These are phyloP conservation scores for Thelephora ganbajun DNA, from an alignment of 768 basidiomycete species.

Conservation along the genomic window DNA sequence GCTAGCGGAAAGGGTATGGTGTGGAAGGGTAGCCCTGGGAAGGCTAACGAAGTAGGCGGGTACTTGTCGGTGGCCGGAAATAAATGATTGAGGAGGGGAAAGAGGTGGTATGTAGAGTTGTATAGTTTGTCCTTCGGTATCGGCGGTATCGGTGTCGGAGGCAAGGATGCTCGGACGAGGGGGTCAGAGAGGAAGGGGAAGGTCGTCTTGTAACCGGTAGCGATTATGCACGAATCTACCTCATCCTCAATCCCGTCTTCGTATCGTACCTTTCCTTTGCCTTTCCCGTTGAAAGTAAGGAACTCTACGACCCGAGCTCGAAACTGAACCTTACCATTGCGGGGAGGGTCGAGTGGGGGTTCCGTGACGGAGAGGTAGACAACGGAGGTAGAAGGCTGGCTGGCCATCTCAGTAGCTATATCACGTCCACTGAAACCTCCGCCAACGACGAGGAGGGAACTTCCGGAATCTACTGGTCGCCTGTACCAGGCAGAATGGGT, in stretches of 20 bases:
- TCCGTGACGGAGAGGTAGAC: slow-evolving; percentile 43
- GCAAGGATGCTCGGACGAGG: slow-evolving; percentile 21
- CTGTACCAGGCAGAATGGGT: slow-evolving; percentile 62
- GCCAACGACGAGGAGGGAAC: slow-evolving; percentile 32
- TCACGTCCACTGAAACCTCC: slow-evolving; percentile 54
- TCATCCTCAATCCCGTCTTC: slow-evolving; percentile 41
- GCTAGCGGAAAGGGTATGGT: slow-evolving; percentile 66
- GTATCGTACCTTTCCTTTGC: slow-evolving; percentile 35
- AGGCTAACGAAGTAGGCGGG: slow-evolving; percentile 41
- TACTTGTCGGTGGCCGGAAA: slow-evolving; percentile 42
- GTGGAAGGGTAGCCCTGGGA: slow-evolving; percentile 43
- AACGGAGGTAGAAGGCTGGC: slow-evolving; percentile 16
- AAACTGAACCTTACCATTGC: slow-evolving; percentile 9
- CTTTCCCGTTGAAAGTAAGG: slow-evolving; percentile 15
- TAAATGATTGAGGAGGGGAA: slow-evolving; percentile 57
- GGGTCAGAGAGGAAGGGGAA: slow-evolving; percentile 45
- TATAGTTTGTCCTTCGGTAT: slow-evolving; percentile 31
- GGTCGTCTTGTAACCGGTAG: slow-evolving; percentile 58
- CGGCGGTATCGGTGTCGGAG: slow-evolving; percentile 29
- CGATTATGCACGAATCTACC: slow-evolving; percentile 54
- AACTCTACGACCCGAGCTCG: slow-evolving; percentile 29
- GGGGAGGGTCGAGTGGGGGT: slow-evolving; percentile 7
- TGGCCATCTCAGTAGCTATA: slow-evolving; percentile 43
- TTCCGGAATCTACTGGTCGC: slow-evolving; percentile 25
- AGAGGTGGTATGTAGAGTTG: slow-evolving; percentile 55